Evolutionary conservation across 129 eudicot genomes (phyloP).

Genomic region (Ambrosia trifida): DNA sequence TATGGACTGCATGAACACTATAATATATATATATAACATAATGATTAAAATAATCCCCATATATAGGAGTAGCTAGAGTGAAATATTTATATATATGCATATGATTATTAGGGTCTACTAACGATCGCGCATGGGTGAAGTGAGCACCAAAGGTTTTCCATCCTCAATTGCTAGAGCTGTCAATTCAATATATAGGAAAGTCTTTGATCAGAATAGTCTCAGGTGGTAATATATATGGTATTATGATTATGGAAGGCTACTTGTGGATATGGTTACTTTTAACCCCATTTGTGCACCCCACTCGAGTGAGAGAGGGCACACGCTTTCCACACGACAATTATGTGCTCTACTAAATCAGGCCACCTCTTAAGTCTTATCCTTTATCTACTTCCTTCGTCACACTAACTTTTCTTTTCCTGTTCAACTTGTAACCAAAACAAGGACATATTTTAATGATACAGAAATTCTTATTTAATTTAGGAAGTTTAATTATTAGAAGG

Average conservation of each 20-base stretch:
- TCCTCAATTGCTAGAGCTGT: slow-evolving; percentile 24
- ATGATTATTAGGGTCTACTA: slow-evolving; percentile 40
- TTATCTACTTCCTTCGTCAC: slow-evolving; percentile 30
- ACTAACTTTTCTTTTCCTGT: slow-evolving; percentile 4
- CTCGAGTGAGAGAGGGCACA: slow-evolving; percentile 54
- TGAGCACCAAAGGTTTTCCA: slow-evolving; percentile 42
- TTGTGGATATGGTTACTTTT: slow-evolving; percentile 57
- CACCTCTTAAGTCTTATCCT: slow-evolving; percentile 34
- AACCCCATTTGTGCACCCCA: slow-evolving; percentile 80
- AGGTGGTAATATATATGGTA: slow-evolving; percentile 35
- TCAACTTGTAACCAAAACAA: slow-evolving; percentile 8
- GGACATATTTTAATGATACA: background rate
- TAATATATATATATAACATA: background rate
- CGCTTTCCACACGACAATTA: slow-evolving; percentile 50
- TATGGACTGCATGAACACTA: background rate
- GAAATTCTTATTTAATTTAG: too few relatives aligned
- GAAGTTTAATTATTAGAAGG: too few relatives aligned
- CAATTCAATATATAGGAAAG: slow-evolving; percentile 46
- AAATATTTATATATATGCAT: slow-evolving; percentile 13
- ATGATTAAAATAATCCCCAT: slow-evolving; percentile 1
- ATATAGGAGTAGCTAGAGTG: background rate
- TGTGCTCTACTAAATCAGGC: slow-evolving; percentile 38
- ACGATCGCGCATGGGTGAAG: slow-evolving; percentile 40
- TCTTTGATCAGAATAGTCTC: slow-evolving; percentile 24
- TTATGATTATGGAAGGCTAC: slow-evolving; percentile 36